Percentiles rank a stretch among this genome's conserved stretches.
Evolutionary conservation across 306 rosid genomes (phyloP).

Genomic region (Ochetophila trinervis): DNA sequence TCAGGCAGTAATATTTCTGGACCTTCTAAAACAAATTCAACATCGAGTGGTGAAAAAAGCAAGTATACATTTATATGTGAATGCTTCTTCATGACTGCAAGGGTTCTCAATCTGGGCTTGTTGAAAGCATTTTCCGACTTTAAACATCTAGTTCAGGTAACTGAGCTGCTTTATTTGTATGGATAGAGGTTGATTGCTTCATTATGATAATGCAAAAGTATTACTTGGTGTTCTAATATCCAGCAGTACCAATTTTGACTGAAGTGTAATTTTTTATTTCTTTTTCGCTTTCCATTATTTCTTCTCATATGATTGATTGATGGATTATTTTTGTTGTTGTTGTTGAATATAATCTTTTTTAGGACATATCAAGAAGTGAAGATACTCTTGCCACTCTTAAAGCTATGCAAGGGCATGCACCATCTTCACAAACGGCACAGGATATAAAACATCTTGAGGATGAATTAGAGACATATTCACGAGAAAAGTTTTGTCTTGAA

Average conservation of each 20-base stretch:
- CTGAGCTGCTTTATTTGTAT: constrained; percentile 3
- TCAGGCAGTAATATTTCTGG: constrained; percentile 57
- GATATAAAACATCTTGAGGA: constrained; percentile 88
- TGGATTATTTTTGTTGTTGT: neutral
- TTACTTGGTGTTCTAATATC: constrained; percentile 4
- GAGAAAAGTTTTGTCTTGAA: constrained; percentile 86
- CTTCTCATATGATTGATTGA: constrained; percentile 9
- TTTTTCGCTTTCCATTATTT: constrained; percentile 4
- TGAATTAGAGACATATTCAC: constrained; percentile 76
- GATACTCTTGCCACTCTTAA: constrained; percentile 80
- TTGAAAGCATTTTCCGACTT: constrained; percentile 93
- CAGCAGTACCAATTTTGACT: constrained; percentile 11
- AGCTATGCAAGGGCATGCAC: constrained; percentile 63
- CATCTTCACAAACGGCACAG: constrained; percentile 52
- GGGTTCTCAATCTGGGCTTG: constrained; percentile 94
- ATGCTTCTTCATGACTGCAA: constrained; percentile 98
- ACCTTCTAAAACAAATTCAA: constrained; percentile 36
- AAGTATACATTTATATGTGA: constrained; percentile 89
- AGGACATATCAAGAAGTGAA: constrained; percentile 92
- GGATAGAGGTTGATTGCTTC: constrained; percentile 11
- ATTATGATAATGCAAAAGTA: constrained; percentile 16
- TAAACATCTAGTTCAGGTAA: constrained; percentile 97
- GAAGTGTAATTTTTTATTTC: neutral
- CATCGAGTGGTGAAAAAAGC: constrained; percentile 46
- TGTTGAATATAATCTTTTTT: constrained; percentile 21